Percentiles rank a stretch among this genome's conserved stretches.
phyloP scores from a whole-genome alignment of 2,329 filamentous ascomycete genomes.

The Paracoccidioides brasiliensis region DNA sequence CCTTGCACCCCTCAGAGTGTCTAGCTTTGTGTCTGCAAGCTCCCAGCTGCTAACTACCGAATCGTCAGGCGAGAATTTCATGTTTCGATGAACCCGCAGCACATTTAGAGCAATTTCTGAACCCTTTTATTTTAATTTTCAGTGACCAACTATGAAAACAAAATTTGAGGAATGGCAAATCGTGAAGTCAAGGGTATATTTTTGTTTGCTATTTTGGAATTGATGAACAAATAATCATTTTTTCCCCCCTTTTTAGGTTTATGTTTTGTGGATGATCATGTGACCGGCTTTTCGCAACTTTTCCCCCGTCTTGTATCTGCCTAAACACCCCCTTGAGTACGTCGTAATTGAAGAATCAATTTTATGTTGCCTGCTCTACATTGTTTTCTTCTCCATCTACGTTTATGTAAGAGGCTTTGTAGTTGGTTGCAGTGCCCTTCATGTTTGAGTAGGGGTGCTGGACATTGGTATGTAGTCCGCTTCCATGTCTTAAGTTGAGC shows the following conservation, averaged over 20 bases:
- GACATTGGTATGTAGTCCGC: no score
- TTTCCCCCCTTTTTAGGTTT: not conserved
- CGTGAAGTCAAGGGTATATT: not conserved
- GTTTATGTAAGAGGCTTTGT: not conserved
- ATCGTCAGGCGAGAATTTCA: not conserved
- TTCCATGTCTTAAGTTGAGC: no score
- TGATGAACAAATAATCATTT: slow-evolving; percentile 2
- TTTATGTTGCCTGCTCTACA: not conserved
- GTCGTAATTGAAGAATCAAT: not conserved
- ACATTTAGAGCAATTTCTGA: not conserved
- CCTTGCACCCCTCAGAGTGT: not conserved
- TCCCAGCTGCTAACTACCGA: not conserved
- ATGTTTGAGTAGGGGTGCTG: no score
- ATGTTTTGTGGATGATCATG: not conserved
- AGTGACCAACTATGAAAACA: not conserved
- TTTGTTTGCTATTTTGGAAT: slow-evolving; percentile 1
- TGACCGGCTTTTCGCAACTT: not conserved
- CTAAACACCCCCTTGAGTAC: not conserved
- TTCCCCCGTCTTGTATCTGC: slow-evolving; percentile 3
- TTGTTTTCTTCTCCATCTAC: not conserved
- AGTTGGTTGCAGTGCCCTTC: not conserved
- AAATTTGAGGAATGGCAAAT: not conserved
- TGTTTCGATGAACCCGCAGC: not conserved
- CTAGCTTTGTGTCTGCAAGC: not conserved
- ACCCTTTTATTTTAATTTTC: not conserved